Evolutionary conservation across 1,139 yeast species (phyloP).

Genomic region (Yamadazyma dendronema): DNA sequence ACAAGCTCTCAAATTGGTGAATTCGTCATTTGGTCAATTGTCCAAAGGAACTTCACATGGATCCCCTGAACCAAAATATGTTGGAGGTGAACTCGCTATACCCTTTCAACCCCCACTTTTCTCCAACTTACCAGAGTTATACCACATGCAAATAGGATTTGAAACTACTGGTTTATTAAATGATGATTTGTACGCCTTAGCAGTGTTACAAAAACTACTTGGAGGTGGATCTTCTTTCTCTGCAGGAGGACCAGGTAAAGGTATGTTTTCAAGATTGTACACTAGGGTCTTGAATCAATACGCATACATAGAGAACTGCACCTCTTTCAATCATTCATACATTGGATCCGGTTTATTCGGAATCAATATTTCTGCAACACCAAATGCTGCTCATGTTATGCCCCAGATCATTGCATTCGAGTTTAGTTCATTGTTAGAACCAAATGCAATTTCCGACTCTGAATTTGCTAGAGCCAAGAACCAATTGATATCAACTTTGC

Average conservation of each 20-base stretch:
- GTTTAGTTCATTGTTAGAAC: constrained; percentile 60
- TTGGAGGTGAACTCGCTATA: constrained; percentile 75
- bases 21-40: constrained; percentile 47
- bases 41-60: constrained; percentile 12
- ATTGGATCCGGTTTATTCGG: constrained; percentile 92
- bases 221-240: constrained; percentile 98
- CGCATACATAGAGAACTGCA: constrained; percentile 87
- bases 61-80: constrained; percentile 50
- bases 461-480: constrained; percentile 91
- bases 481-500: constrained; percentile 81
- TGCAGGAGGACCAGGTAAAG: constrained; percentile 99
- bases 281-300: constrained; percentile 88
- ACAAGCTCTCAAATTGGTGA: constrained; percentile 63
- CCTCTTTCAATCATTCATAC: constrained; percentile 86
- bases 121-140: constrained; percentile 76
- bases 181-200: constrained; percentile 87
- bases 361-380: constrained; percentile 78
- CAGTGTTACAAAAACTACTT: constrained; percentile 84
- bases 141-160: constrained; percentile 84
- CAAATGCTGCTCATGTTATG: constrained; percentile 81
- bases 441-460: constrained; percentile 55
- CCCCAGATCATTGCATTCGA: constrained; percentile 81
- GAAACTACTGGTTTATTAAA: constrained; percentile 83
- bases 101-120: constrained; percentile 68
- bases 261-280: constrained; percentile 94